These are phyloP conservation scores for Trametes meyenii DNA, from an alignment of 768 basidiomycete species.

Conservation along the genomic window DNA sequence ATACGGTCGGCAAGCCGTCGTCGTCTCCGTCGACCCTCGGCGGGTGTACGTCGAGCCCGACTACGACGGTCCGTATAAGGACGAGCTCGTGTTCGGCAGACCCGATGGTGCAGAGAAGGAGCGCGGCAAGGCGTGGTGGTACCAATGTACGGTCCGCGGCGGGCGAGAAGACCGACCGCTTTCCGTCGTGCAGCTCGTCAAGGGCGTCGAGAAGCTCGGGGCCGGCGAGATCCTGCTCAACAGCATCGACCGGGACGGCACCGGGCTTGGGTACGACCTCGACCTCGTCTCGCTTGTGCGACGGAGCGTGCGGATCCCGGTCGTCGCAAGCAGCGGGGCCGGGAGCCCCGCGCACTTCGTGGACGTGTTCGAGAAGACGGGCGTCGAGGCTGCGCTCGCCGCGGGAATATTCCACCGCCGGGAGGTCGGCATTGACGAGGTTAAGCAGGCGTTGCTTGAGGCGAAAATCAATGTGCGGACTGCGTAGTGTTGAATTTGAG, in stretches of 20 bases:
- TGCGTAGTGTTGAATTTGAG: neutral
- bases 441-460: constrained; percentile 61
- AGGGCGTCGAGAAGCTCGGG: constrained; percentile 87
- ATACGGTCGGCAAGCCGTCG: constrained; percentile 97
- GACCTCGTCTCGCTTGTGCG: constrained; percentile 80
- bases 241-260: constrained; percentile 95
- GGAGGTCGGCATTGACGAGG: constrained; percentile 81
- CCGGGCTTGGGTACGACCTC: constrained; percentile 81
- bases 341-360: constrained; percentile 82
- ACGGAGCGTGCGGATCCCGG: constrained; percentile 79
- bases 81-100: constrained; percentile 57
- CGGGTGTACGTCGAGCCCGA: constrained; percentile 74
- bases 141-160: constrained; percentile 96
- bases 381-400: constrained; percentile 89
- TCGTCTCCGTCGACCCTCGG: constrained; percentile 94
- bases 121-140: constrained; percentile 90
- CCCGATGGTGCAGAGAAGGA: constrained; percentile 54
- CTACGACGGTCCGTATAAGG: constrained; percentile 70
- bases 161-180: constrained; percentile 83
- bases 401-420: constrained; percentile 96
- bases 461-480: constrained; percentile 54
- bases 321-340: constrained; percentile 94
- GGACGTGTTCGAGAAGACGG: constrained; percentile 80
- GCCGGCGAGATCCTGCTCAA: constrained; percentile 96
- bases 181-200: constrained; percentile 89